Percentiles rank a stretch among this genome's conserved stretches.
Conservation (phyloP, 1,284 basidiomycete genomes). For the Cryptococcus sp. region DNA sequence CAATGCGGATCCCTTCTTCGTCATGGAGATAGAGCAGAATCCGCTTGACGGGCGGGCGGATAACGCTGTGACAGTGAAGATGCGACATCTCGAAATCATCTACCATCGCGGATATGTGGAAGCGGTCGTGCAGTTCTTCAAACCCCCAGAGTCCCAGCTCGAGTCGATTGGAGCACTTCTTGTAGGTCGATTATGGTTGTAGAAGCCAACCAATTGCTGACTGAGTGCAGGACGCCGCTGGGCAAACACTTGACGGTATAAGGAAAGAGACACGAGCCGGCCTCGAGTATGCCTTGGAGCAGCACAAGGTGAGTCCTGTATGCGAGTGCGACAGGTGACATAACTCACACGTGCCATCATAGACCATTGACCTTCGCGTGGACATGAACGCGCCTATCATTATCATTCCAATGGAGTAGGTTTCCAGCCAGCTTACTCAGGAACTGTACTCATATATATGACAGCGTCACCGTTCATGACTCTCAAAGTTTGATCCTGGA, state of each 20-base stretch:
- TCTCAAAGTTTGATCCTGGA: constrained; percentile 91
- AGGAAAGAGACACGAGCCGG: constrained; percentile 94
- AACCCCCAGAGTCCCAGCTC: constrained; percentile 90
- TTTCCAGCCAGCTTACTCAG: background rate
- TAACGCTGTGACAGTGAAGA: constrained; percentile 81
- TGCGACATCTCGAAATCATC: constrained; percentile 97
- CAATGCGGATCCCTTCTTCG: constrained; percentile 79
- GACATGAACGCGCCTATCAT: constrained; percentile 98
- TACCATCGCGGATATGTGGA: constrained; percentile 95
- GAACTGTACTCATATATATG: constrained; percentile 4
- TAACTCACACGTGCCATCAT: background rate
- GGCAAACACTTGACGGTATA: constrained; percentile 90
- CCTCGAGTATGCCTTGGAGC: constrained; percentile 80
- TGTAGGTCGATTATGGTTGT: constrained; percentile 56
- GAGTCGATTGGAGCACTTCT: constrained; percentile 91
- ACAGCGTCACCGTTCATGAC: constrained; percentile 66
- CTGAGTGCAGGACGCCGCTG: constrained; percentile 73
- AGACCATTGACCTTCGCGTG: constrained; percentile 92
- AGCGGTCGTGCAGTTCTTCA: constrained; percentile 88
- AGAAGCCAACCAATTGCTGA: background rate
- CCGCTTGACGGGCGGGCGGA: constrained; percentile 93
- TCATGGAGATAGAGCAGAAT: constrained; percentile 87
- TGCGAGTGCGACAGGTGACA: too few relatives aligned
- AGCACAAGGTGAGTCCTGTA: constrained; percentile 43
- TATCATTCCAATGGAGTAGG: constrained; percentile 85